Evolutionary conservation across 495 filamentous ascomycete genomes (phyloP).

Genomic region (Astrothelium macrocarpum): DNA sequence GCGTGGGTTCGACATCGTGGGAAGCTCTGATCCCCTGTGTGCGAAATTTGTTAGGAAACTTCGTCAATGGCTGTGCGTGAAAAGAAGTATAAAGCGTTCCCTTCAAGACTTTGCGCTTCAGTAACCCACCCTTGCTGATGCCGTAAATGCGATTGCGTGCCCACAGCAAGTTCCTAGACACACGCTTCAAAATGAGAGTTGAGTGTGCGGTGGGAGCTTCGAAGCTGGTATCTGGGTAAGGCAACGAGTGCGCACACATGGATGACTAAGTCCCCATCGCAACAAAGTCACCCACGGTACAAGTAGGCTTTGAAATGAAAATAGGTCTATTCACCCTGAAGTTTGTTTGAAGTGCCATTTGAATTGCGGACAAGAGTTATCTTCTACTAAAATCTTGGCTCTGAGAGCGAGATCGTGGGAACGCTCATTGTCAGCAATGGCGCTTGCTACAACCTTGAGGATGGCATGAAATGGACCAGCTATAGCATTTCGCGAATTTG

Average conservation of each 20-base stretch:
- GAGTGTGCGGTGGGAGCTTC: neutral
- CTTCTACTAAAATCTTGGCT: neutral
- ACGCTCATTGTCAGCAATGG: neutral
- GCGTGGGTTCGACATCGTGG: conserved; percentile 89
- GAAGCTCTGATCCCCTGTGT: neutral
- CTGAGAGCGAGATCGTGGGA: neutral
- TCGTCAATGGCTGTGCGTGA: neutral
- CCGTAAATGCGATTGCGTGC: neutral
- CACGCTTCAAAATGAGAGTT: neutral
- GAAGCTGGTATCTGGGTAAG: neutral
- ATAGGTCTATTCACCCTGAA: neutral
- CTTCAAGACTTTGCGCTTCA: neutral
- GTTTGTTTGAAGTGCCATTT: neutral
- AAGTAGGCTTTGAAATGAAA: neutral
- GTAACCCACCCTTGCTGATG: neutral
- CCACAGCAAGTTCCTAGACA: neutral
- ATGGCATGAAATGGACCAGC: neutral
- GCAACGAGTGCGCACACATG: neutral
- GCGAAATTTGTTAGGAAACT: neutral
- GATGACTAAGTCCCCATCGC: conserved; percentile 4
- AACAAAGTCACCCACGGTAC: too few species aligned
- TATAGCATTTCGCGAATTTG: neutral
- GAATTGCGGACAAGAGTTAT: neutral
- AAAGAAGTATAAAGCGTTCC: conserved; percentile 12
- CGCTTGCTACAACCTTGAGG: neutral